Evolutionary conservation across 2,329 filamentous ascomycete genomes (phyloP), one percentile per base, ranked within the genome.

Genomic region (Fusarium concolor): DNA sequence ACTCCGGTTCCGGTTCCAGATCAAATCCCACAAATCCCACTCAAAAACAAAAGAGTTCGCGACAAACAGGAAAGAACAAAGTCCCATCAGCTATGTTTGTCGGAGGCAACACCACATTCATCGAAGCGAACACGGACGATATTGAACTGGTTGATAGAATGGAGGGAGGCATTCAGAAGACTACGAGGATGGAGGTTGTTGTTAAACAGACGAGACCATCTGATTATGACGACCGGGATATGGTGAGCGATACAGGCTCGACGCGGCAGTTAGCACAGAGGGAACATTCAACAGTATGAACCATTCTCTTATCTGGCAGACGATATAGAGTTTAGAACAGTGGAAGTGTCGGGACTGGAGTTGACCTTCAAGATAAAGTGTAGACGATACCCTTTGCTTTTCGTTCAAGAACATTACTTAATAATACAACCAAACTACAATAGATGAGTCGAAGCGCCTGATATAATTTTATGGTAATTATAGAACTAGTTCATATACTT

Each of bases 101-200:
- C 10, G 68, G 62, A 2, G 72, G 72, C 11, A 71, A 74, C 38
- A 52, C 52, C 4, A 74, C 72, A n/a, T 57, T 57, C 3, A 55
- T 74, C 14, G 69, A 74, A n/a, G 72, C 54, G 3, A 73, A 71
- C 3, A 66, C 43, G 3, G 52, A 68, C 10, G 71, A 68, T 5
- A 68, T 74, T 17, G 71, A 73, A 18, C n/a, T 72, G 22, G 65
- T 68, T 3, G 46, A 50, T 1, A 57, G 39, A 9, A 10, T 58
- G 11, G 60, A 66, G 2, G 47, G 56, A 1, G 72, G 69, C 0
- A 74, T 74, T 6, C 72, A 74, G 28, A 74, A 74, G 63, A 74
- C 72, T 7, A 73, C 70, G 9, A 68, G 69, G 6, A 74, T 65
- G 0, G 72, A 74, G 8, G 67, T 74, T 3, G 44, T 68, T 1